Conservation (phyloP, 2,329 filamentous ascomycete species). For the Samsoniella hepiali region DNA sequence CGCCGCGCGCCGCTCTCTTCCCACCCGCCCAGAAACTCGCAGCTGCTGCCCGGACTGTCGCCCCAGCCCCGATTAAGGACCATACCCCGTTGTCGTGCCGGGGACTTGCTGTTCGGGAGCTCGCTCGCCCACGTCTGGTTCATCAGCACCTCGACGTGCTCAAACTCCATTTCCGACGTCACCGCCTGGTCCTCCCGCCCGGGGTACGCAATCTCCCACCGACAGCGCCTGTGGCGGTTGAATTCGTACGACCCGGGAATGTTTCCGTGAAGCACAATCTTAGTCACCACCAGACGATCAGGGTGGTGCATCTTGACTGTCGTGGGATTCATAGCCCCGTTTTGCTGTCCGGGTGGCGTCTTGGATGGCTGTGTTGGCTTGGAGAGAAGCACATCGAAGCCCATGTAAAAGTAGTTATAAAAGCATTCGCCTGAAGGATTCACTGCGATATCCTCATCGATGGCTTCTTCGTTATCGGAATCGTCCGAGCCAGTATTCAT, state of each 20-base stretch:
- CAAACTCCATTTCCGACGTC: conserved; percentile 75
- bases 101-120: conserved; percentile 53
- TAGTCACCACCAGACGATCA: conserved; percentile 78
- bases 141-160: conserved; percentile 66
- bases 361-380: conserved; percentile 64
- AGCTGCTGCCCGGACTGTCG: conserved; percentile 85
- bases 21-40: conserved; percentile 81
- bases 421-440: conserved; percentile 72
- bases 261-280: conserved; percentile 91
- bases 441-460: conserved; percentile 54
- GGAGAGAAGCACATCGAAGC: conserved; percentile 91
- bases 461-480: conserved; percentile 53
- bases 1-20: conserved; percentile 65
- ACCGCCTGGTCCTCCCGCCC: conserved; percentile 44
- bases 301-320: conserved; percentile 42
- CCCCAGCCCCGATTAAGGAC: conserved; percentile 88
- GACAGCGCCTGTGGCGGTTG: conserved; percentile 84
- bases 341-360: conserved; percentile 48
- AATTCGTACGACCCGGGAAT: conserved; percentile 95
- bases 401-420: conserved; percentile 96
- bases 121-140: conserved; percentile 66
- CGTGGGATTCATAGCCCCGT: conserved; percentile 25
- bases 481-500: conserved; percentile 69
- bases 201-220: conserved; percentile 74
- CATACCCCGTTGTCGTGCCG: conserved; percentile 66